Evolutionary conservation across 768 basidiomycete genomes (phyloP), one percentile per base, ranked within the genome.

Genomic region (Termitomyces titanicus): DNA sequence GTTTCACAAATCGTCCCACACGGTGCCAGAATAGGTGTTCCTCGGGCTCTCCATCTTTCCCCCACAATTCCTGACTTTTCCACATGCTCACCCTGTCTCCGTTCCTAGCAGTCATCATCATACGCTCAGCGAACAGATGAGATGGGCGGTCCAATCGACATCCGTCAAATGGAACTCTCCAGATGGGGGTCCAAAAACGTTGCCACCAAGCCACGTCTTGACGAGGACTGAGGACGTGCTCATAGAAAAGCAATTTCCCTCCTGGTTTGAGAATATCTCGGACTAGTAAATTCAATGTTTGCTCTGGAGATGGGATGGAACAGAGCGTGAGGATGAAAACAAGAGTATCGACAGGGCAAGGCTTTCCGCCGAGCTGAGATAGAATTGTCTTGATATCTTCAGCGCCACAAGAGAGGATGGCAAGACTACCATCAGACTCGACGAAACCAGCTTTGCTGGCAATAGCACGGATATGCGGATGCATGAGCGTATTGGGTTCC

Each of bases 191-290:
- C 89, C 88, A 90, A 47, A 88, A 76, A 0, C 73, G 57, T 67
- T 92, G 89, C 87, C 88, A 90, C 80, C 82, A 81, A 8, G 79
- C 79, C 2, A 88, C 79, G 57, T 85, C 81, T 7, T 61, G 50
- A 0, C 69, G 66, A 1, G 73, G 78, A 59, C 78, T 86, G 49
- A 75, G 68, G 10, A 91, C 86, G 57, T 92, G 89, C 66, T 92
- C 89, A 56, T 82, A 84, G 61, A 84, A 84, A 17, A 91, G 70
- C 0, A 91, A 53, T 48, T 78, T 73, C 0, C 89, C 89, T 0
- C 86, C 85, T 0, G 87, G 78, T 55, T 78, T 82, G 31, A 92
- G 76, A 1, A 83, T 71, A 10, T 82, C 76, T 4, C 70, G 65
- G 3, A 78, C 72, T 15, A 91, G 74, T 0, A 67, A 66, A 3